Evolutionary conservation across 305 asterid genomes (phyloP), one percentile per base, ranked within the genome.

Genomic region (Fraxinus sp.): DNA sequence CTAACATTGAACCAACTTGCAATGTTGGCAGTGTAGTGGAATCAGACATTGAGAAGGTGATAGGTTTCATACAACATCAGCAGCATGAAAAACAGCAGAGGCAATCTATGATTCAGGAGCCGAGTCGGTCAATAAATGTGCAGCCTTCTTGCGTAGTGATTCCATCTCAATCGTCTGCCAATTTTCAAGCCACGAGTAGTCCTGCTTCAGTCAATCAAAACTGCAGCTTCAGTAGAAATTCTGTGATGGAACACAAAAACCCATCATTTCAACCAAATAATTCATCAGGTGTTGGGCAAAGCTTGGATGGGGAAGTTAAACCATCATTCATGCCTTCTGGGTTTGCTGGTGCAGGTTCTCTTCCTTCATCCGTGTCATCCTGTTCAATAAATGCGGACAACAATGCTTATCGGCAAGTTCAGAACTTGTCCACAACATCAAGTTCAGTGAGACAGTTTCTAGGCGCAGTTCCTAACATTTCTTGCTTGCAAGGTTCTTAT

Each of bases 111-210:
- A 43, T 89, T 30, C 77, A 66, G 20, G 95, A 88, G 62, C 82
- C 91, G 13, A 82, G 72, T 78, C 88, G 89, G 76, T 62, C 88
- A 43, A 86, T 92, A 76, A 93, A 89, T 83, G 98, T 92, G 75
- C 93, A 87, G 79, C 96, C 98, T 83, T 94, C 98, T 84, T 90
- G 96, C 86, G 82, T 94, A 85, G 97, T 91, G 82, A 91, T 90
- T 84, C 97, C 97, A 5, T 89, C 92, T 82, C 93, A 87, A 83
- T 86, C 90, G 49, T 86, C 90, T 11, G 86, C 85, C 82, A 91
- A 83, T 83, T 85, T 86, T 87, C 95, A 92, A 80, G 86, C 85
- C 9, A 91, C 84, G 83, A 89, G 88, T 62, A 84, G 87, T 84
- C 85, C 88, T 75, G 84, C 82, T 79, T 86, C 91, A 62, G 81